Conservation (phyloP, 106 monocot species). For the Phalaenopsis aphrodite region DNA sequence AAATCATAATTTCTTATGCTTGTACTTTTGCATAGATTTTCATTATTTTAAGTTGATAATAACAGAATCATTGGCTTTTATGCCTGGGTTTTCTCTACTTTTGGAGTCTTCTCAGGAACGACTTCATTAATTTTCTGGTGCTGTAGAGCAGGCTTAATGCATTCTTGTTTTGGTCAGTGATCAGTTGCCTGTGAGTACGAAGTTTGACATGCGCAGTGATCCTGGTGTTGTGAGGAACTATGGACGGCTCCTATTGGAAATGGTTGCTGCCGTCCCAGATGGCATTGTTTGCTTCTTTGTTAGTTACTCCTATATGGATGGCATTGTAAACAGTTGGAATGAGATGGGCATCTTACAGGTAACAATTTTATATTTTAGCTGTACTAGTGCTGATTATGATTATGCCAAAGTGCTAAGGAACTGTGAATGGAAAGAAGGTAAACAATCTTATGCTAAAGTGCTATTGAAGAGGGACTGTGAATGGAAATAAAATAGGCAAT, state of each 20-base stretch:
- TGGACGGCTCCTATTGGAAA: slow-evolving; percentile 86
- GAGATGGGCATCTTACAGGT: slow-evolving; percentile 98
- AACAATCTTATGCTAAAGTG: too few species aligned
- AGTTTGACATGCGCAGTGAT: slow-evolving; percentile 99
- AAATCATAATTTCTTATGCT: not conserved
- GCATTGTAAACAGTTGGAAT: slow-evolving; percentile 96
- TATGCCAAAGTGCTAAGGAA: not conserved
- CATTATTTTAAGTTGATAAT: not conserved
- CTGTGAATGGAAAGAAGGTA: not conserved
- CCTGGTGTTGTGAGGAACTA: slow-evolving; percentile 99
- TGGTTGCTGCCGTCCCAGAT: slow-evolving; percentile 94
- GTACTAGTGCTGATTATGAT: not conserved
- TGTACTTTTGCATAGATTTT: not conserved
- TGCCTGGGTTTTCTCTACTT: not conserved
- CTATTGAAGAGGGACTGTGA: too few species aligned
- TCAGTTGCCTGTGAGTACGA: slow-evolving; percentile 97
- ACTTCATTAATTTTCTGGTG: not conserved
- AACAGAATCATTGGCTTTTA: not conserved
- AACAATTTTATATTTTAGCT: not conserved
- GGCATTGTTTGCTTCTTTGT: slow-evolving; percentile 99
- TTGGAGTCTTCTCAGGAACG: not conserved
- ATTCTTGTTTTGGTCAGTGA: slow-evolving; percentile 46
- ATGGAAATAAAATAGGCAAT: too few species aligned
- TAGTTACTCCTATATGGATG: slow-evolving; percentile 99
- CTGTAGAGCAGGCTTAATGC: not conserved